A percentile compares a stretch with the other conserved stretches of the same genome.
These are phyloP conservation scores for Aspergillus quadricinctus DNA, from an alignment of 2,329 filamentous ascomycete species.

Conservation along the genomic window DNA sequence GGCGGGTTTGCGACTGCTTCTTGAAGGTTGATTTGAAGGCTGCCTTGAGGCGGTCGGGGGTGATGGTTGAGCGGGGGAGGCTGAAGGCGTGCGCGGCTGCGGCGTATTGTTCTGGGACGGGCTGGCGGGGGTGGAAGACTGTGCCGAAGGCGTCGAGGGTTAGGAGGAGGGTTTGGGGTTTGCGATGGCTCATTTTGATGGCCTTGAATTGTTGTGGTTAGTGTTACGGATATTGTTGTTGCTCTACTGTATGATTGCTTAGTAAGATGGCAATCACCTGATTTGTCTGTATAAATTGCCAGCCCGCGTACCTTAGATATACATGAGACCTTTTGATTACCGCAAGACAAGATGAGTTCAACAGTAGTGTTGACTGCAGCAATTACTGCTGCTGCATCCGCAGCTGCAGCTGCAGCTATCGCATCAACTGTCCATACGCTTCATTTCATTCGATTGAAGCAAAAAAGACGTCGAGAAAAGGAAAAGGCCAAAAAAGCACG, in stretches of 20 bases:
- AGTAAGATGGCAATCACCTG: too few species aligned
- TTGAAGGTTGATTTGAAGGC: conserved; percentile 38
- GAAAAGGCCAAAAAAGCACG: not conserved
- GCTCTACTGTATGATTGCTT: not conserved
- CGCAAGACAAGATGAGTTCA: not conserved
- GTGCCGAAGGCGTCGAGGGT: conserved; percentile 46
- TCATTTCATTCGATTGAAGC: not conserved
- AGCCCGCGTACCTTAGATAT: too few species aligned
- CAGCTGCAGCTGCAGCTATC: too few species aligned
- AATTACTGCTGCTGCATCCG: too few species aligned
- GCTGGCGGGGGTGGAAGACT: conserved; percentile 38
- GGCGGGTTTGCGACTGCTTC: conserved; percentile 26
- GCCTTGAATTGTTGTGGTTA: not conserved
- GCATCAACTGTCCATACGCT: not conserved
- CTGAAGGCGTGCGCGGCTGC: conserved; percentile 34
- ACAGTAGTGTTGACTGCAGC: too few species aligned
- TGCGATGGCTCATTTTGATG: not conserved
- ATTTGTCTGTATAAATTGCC: too few species aligned
- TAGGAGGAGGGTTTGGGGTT: conserved; percentile 32
- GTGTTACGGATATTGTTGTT: not conserved
- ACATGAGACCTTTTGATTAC: not conserved
- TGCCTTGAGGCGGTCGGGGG: conserved; percentile 22
- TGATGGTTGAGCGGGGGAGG: conserved; percentile 24
- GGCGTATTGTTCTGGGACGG: conserved; percentile 39
- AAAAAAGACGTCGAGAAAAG: not conserved